Base-by-base conservation (phyloP, 1,284 basidiomycete genomes). In the Albatrellus sp. region DNA sequence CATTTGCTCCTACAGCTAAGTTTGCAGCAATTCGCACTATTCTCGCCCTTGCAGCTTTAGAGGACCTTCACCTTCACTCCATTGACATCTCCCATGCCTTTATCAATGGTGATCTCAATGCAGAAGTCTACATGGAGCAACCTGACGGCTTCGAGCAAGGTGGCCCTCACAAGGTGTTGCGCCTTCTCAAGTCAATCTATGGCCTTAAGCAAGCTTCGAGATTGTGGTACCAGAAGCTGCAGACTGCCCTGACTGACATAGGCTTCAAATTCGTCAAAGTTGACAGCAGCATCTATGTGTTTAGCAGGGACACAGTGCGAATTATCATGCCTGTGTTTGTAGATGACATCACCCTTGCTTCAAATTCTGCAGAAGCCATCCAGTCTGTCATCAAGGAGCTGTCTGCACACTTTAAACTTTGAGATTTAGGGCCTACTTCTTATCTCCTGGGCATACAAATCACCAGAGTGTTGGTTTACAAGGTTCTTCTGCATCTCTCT, bases 321-420 rank as follows among this genome's bases (percentile, higher is more conserved):
- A 35, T 56, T 31, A 44, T 55, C 20, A 56, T 65, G 29, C 42
- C 64, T 17, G 57, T 55, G 1, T 50, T 63, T 5, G 57, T 63
- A 13, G 61, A 65, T 45, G n/a, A 67, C 46, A 57, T 57, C 47
- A 48, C 57, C 6, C 46, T 60, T 10, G 51, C 52, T 2, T 53
- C 55, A 0, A 54, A 30, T 2, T 43, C 48, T 7, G n/a, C 33
- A 0, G 44, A 28, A 9, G 48, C 53, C 10, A 53, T 60, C 13
- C 35, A 47, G 1, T 37, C 47, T 3, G 46, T 57, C 49, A 58
- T 61, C 42, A 33, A 35, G 7, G 44, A 54, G 9, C 51, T 65
- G 8, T 47, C 51, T 2, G 12, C 30, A 8, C 47, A 50, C 37
- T 65, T 56, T 52, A 49, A 54, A 8, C 52, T 67, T 17, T 59